These are phyloP conservation scores for Veloboletus limbatus DNA, from an alignment of 1,284 basidiomycete genomes.

Conservation along the genomic window DNA sequence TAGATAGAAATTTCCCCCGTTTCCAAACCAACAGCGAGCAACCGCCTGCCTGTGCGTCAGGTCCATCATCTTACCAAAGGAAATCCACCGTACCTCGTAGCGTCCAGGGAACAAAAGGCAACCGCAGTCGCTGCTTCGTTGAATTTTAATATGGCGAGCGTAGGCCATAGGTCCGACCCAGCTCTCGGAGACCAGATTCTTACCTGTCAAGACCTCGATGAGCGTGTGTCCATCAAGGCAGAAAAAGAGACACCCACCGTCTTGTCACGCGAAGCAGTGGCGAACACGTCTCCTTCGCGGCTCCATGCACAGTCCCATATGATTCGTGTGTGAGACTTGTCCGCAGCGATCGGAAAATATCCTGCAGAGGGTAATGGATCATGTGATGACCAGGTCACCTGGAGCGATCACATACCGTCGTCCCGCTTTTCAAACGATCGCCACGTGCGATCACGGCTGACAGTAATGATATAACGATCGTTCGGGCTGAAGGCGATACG, in stretches of 20 bases:
- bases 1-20: conserved; percentile 65
- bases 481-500: conserved; percentile 86
- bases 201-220: conserved; percentile 45
- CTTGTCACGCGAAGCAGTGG: conserved; percentile 94
- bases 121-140: conserved; percentile 71
- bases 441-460: conserved; percentile 93
- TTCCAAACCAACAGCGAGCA: conserved; percentile 70
- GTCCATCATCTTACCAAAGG: neutral
- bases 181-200: conserved; percentile 58
- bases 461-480: conserved; percentile 76
- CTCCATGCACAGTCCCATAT: conserved; percentile 95
- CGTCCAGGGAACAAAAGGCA: conserved; percentile 50
- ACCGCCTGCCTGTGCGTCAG: conserved; percentile 40
- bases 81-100: conserved; percentile 39
- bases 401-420: conserved; percentile 35
- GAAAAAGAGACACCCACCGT: conserved; percentile 51
- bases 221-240: neutral
- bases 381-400: neutral
- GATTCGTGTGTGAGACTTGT: conserved; percentile 89
- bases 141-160: conserved; percentile 54
- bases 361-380: conserved; percentile 36
- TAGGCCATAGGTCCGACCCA: conserved; percentile 45
- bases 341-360: conserved; percentile 60
- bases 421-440: conserved; percentile 63
- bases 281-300: conserved; percentile 71